Base-by-base conservation (phyloP, 768 basidiomycete genomes). In the Pulveroboletus sp. region DNA sequence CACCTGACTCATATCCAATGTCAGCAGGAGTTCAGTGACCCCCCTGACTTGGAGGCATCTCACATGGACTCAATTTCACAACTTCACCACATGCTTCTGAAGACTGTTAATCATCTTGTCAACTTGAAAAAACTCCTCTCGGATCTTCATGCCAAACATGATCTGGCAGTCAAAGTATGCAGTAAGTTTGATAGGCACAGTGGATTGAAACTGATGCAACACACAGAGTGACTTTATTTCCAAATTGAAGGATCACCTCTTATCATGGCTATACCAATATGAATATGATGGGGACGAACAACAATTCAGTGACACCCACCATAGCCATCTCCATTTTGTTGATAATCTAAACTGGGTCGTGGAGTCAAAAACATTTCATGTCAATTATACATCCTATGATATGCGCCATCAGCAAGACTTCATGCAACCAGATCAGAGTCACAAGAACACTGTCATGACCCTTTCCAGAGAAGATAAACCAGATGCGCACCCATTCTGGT, bases 401-500 rank as follows among this genome's bases (percentile, higher is more conserved):
- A 35, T 35, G n/a, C n/a, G n/a, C n/a, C n/a, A n/a, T n/a, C n/a
- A n/a, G n/a, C n/a, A n/a, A n/a, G n/a, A n/a, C n/a, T n/a, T n/a
- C n/a, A n/a, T n/a, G n/a, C n/a, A n/a, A n/a, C n/a, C n/a, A n/a
- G n/a, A n/a, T n/a, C n/a, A n/a, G n/a, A n/a, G n/a, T n/a, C n/a
- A n/a, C n/a, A n/a, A n/a, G n/a, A n/a, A n/a, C n/a, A n/a, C n/a
- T n/a, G n/a, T n/a, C n/a, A n/a, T n/a, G n/a, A n/a, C n/a, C n/a
- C n/a, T n/a, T n/a, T n/a, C n/a, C n/a, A n/a, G 34, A 7, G 34
- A 61, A 47, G 45, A 61, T 17, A 45, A 30, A 4, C 16, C 14
- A 4, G 30, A 55, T 26, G 17, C 45, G 13, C 56, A 62, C 38
- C 59, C 56, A 11, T 64, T 53, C 32, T 57, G 58, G 57, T 65